Percentiles rank a stretch among this genome's conserved stretches.
Evolutionary conservation across 441 rosid genomes (phyloP).

Genomic region (Pelargonium australe): DNA sequence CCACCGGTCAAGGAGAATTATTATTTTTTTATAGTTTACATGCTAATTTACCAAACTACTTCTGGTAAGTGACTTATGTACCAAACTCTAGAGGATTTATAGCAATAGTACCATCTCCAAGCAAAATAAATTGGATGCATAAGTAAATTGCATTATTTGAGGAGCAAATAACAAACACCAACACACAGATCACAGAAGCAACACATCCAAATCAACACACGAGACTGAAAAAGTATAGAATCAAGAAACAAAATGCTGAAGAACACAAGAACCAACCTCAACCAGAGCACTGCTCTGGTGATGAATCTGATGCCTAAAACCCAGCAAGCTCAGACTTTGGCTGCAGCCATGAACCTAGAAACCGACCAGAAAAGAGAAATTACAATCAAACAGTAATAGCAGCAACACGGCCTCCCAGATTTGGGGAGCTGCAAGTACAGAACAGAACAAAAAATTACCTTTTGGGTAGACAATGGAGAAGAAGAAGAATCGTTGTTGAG

Average conservation of each 20-base stretch:
- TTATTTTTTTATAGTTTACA: too few species aligned
- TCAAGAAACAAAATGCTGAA: not conserved
- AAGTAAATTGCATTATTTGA: not conserved
- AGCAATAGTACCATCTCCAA: too few species aligned
- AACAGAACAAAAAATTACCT: constrained; percentile 29
- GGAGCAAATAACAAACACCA: not conserved
- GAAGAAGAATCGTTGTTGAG: constrained; percentile 15
- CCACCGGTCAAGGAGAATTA: too few species aligned
- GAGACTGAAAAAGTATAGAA: not conserved
- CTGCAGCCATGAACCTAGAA: constrained; percentile 52
- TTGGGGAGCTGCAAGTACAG: not conserved
- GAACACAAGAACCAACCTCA: constrained; percentile 44
- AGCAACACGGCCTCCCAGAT: not conserved
- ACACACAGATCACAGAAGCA: not conserved
- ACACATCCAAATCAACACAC: not conserved
- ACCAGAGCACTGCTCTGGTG: constrained; percentile 63
- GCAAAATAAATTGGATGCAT: too few species aligned
- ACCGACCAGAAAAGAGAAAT: constrained; percentile 23
- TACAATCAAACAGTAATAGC: not conserved
- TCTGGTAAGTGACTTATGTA: too few species aligned
- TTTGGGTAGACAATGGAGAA: constrained; percentile 22
- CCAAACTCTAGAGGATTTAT: too few species aligned
- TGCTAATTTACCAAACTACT: too few species aligned
- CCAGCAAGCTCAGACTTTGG: constrained; percentile 39
- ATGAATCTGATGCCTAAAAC: constrained; percentile 47